These are phyloP conservation scores for Hyphodiscus hymeniophilus DNA, from an alignment of 495 filamentous ascomycete genomes.

Conservation along the genomic window DNA sequence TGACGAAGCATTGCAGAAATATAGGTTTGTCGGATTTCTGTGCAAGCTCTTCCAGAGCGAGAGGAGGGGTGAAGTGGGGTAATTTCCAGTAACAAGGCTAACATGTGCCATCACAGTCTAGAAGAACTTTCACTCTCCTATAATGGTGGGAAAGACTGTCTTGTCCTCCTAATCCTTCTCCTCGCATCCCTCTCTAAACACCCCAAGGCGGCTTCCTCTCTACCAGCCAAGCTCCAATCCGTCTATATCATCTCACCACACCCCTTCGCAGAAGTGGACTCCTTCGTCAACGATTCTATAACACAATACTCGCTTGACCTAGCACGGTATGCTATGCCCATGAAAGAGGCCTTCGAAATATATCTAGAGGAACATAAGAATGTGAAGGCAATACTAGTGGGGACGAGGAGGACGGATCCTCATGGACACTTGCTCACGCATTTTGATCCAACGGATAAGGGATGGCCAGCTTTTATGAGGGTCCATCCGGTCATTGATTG, in stretches of 20 bases:
- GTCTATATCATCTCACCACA: slow-evolving; percentile 79
- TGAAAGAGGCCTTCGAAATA: slow-evolving; percentile 66
- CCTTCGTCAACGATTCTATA: slow-evolving; percentile 63
- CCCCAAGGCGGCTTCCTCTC: slow-evolving; percentile 3
- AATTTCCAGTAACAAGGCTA: background rate
- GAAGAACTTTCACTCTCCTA: slow-evolving; percentile 84
- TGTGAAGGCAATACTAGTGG: slow-evolving; percentile 84
- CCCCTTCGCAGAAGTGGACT: slow-evolving; percentile 78
- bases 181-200: slow-evolving; percentile 41
- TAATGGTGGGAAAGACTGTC: slow-evolving; percentile 97
- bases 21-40: slow-evolving; percentile 42
- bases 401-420: slow-evolving; percentile 85
- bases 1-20: slow-evolving; percentile 58
- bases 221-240: slow-evolving; percentile 51
- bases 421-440: slow-evolving; percentile 69
- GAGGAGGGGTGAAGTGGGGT: background rate
- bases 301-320: slow-evolving; percentile 65
- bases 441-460: slow-evolving; percentile 81
- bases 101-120: slow-evolving; percentile 38
- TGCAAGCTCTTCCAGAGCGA: background rate
- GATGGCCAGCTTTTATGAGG: slow-evolving; percentile 89
- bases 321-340: slow-evolving; percentile 67
- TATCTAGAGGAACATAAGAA: slow-evolving; percentile 57
- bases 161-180: slow-evolving; percentile 85
- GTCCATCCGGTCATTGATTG: slow-evolving; percentile 95